Conservation (phyloP, 805 yeast species). For the Metschnikowia henanensis region DNA sequence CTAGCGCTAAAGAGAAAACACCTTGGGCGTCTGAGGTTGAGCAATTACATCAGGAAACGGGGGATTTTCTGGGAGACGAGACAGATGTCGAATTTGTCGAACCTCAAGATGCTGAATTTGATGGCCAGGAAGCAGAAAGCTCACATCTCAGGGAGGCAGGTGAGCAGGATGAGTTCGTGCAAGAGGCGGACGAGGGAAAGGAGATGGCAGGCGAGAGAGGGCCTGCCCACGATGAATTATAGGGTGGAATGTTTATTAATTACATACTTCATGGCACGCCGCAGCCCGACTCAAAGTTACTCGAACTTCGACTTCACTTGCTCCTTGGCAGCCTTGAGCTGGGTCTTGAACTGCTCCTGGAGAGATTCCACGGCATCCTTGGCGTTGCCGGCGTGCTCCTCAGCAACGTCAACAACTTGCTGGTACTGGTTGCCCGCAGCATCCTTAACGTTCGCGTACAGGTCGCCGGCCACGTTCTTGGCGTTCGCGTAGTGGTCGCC, state of each 20-base stretch:
- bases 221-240: constrained; percentile 6
- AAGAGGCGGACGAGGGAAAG: constrained; percentile 10
- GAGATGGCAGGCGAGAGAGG: constrained; percentile 7
- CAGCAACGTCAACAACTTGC: constrained; percentile 10
- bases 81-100: no score
- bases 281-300: background rate
- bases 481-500: constrained; percentile 8
- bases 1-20: no score
- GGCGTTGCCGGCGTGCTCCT: constrained; percentile 2
- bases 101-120: no score
- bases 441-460: constrained; percentile 10
- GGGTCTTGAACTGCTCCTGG: constrained; percentile 11
- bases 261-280: background rate
- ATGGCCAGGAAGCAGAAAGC: background rate
- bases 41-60: no score
- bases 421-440: constrained; percentile 9
- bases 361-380: constrained; percentile 10
- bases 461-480: constrained; percentile 7
- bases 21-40: no score
- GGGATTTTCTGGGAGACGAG: no score
- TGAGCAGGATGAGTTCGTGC: constrained; percentile 11
- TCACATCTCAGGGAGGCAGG: constrained; percentile 3
- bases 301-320: constrained; percentile 18
- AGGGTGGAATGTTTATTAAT: background rate
- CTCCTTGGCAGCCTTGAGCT: constrained; percentile 12